These are phyloP conservation scores for Entomophthora muscae DNA, from an alignment of 371 early-diverging fungal genomes.

Conservation along the genomic window DNA sequence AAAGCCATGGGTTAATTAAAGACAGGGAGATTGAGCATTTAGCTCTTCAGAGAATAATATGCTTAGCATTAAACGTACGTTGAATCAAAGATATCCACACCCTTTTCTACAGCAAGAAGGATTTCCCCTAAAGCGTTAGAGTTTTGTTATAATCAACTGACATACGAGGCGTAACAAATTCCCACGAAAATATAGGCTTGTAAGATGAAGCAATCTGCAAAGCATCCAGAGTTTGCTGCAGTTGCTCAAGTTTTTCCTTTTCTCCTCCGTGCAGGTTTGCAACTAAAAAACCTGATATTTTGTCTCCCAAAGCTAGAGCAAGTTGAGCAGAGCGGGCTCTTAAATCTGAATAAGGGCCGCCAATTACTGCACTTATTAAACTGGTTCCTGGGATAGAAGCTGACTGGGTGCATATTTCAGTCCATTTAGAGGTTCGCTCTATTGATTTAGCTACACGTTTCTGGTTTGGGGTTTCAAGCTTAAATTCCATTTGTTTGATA, in stretches of 20 bases:
- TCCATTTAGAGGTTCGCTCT: background rate
- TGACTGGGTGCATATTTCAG: background rate
- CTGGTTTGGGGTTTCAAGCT: background rate
- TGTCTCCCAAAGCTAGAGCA: background rate
- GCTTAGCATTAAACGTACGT: no score
- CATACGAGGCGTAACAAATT: background rate
- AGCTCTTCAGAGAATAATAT: no score
- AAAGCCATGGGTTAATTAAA: background rate
- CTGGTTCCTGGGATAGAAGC: background rate
- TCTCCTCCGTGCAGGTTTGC: background rate
- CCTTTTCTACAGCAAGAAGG: background rate
- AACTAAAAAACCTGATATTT: slow-evolving; percentile 1
- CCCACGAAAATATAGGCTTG: slow-evolving; percentile 4
- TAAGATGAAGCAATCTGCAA: background rate
- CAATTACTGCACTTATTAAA: background rate
- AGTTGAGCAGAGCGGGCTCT: background rate
- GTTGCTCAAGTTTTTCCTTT: background rate
- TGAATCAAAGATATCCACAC: slow-evolving; percentile 3
- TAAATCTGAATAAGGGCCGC: background rate
- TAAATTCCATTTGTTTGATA: background rate
- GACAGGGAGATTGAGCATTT: no score
- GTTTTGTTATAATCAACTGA: background rate
- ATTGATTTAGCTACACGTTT: background rate
- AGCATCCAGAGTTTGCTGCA: background rate
- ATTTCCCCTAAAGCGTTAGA: background rate